phyloP scores from a whole-genome alignment of 495 filamentous ascomycete genomes.

The Daldinia grandis region DNA sequence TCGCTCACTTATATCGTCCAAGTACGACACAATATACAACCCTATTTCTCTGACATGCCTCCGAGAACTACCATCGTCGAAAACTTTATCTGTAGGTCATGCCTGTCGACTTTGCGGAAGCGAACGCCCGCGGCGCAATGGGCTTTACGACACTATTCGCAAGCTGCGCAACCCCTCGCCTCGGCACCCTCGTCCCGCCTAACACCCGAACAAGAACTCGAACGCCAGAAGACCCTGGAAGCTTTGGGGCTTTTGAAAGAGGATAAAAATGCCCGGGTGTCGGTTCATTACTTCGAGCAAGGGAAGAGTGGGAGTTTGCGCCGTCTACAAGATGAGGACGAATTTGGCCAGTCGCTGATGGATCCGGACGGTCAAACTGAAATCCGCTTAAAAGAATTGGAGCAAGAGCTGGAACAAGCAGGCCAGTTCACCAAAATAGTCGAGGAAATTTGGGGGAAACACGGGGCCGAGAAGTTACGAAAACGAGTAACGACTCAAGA shows the following conservation, averaged over 20 bases:
- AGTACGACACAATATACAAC: conserved; percentile 1
- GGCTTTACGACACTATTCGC: conserved; percentile 40
- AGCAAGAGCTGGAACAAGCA: conserved; percentile 61
- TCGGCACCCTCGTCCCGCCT: conserved; percentile 22
- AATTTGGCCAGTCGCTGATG: conserved; percentile 45
- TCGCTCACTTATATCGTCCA: conserved; percentile 5
- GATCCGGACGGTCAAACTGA: conserved; percentile 57
- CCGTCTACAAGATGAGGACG: conserved; percentile 45
- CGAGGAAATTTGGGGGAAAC: conserved; percentile 48
- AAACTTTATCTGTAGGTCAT: conserved; percentile 52
- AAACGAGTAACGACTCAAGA: conserved; percentile 47
- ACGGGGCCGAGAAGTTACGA: conserved; percentile 52
- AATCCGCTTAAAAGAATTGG: conserved; percentile 57
- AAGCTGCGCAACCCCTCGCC: conserved; percentile 22
- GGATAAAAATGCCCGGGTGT: conserved; percentile 14
- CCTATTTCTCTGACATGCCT: conserved; percentile 43
- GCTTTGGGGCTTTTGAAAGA: conserved; percentile 34
- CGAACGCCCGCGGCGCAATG: conserved; percentile 35
- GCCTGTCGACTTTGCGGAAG: conserved; percentile 43
- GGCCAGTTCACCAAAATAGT: conserved; percentile 49
- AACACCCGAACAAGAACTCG: conserved; percentile 36
- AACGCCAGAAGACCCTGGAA: conserved; percentile 41
- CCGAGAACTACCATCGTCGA: conserved; percentile 44
- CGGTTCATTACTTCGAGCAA: conserved; percentile 56
- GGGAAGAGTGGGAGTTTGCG: conserved; percentile 51